Evolutionary conservation across 2,329 filamentous ascomycete species (phyloP).

Genomic region (Pestalotiopsis sp.): DNA sequence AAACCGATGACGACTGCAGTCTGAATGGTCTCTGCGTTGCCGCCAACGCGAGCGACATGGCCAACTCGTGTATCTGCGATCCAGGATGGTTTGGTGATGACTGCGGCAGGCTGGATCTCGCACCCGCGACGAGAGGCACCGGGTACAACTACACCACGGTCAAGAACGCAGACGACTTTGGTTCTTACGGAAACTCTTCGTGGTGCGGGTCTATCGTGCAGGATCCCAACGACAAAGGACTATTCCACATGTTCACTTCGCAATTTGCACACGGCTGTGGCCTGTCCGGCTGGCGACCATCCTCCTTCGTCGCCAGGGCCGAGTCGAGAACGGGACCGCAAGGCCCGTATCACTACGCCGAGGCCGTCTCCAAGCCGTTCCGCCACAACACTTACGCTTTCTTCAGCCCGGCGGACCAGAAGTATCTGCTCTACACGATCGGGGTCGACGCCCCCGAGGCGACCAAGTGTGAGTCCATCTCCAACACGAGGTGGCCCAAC

Average conservation of each 20-base stretch:
- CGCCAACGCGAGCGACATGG: neutral
- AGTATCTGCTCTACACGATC: slow-evolving; percentile 48
- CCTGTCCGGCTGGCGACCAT: slow-evolving; percentile 48
- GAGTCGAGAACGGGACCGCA: slow-evolving; percentile 45
- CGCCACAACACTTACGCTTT: slow-evolving; percentile 48
- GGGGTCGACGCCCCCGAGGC: slow-evolving; percentile 32
- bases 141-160: slow-evolving; percentile 48
- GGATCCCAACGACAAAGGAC: slow-evolving; percentile 36
- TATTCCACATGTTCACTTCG: slow-evolving; percentile 48
- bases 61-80: slow-evolving; percentile 33
- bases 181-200: slow-evolving; percentile 41
- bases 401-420: slow-evolving; percentile 44
- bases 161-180: slow-evolving; percentile 25
- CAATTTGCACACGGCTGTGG: slow-evolving; percentile 50
- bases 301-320: slow-evolving; percentile 46
- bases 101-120: slow-evolving; percentile 47
- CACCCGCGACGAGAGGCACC: slow-evolving; percentile 38
- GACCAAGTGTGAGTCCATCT: slow-evolving; percentile 25
- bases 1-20: slow-evolving; percentile 33
- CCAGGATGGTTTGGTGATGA: slow-evolving; percentile 45
- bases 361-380: slow-evolving; percentile 43
- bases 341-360: slow-evolving; percentile 45
- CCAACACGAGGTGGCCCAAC: slow-evolving; percentile 23
- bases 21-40: slow-evolving; percentile 39
- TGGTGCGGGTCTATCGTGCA: slow-evolving; percentile 51